These are phyloP conservation scores for Castanopsis chinensis DNA, from an alignment of 306 rosid genomes.

Conservation along the genomic window DNA sequence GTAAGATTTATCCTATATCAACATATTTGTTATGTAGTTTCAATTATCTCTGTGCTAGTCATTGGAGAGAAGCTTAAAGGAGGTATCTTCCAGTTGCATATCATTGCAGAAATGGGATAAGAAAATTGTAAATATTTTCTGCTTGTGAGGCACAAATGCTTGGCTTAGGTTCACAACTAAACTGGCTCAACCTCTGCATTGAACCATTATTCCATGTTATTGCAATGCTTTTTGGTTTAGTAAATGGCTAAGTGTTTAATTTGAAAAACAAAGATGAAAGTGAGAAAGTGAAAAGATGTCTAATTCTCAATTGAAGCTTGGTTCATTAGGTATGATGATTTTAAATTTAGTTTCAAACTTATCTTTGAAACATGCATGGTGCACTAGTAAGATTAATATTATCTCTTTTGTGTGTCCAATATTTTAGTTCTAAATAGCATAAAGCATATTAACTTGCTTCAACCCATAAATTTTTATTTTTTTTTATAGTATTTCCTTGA, in stretches of 20 bases:
- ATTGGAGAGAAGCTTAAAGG: neutral
- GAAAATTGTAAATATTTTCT: neutral
- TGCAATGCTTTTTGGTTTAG: neutral
- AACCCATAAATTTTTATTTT: no score
- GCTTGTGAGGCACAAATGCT: neutral
- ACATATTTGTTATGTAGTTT: neutral
- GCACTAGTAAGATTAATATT: constrained; percentile 27
- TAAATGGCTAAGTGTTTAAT: neutral
- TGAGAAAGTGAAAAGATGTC: neutral
- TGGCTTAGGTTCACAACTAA: neutral
- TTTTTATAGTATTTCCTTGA: no score
- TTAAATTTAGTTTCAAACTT: constrained; percentile 10
- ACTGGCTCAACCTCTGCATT: neutral
- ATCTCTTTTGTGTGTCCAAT: constrained; percentile 16
- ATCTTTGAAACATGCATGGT: constrained; percentile 12
- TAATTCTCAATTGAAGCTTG: neutral
- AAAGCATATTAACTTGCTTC: no score
- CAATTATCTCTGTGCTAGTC: neutral
- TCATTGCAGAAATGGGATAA: neutral
- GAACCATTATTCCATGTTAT: neutral
- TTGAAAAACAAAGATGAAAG: neutral
- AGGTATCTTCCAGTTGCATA: neutral
- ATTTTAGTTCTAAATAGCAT: neutral
- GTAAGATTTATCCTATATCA: no score
- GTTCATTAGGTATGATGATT: neutral